phyloP scores from a whole-genome alignment of 371 early-diverging fungal genomes.

The Capniomyces stellatus region DNA sequence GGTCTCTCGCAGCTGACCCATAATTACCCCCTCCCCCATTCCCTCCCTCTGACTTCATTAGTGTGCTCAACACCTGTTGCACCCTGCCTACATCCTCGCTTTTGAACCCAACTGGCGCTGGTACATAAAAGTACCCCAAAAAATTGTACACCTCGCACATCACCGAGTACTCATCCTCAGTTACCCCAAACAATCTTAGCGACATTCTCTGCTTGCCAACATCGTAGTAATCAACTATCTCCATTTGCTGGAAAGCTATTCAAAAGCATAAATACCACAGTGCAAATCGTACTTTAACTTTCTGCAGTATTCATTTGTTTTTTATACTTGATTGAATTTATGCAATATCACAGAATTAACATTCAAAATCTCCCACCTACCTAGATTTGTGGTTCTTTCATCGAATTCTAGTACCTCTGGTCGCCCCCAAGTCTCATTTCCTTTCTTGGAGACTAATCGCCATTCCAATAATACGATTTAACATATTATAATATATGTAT shows the following conservation, averaged over 20 bases:
- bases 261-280: too few species aligned
- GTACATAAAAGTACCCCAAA: conserved; percentile 89
- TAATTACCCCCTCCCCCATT: neutral
- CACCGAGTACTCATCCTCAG: conserved; percentile 67
- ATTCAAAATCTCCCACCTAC: too few species aligned
- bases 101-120: conserved; percentile 62
- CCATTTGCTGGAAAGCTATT: conserved; percentile 75
- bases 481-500: too few species aligned
- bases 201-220: conserved; percentile 29
- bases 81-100: conserved; percentile 37
- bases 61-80: conserved; percentile 27
- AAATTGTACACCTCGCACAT: conserved; percentile 86
- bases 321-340: too few species aligned
- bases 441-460: too few species aligned
- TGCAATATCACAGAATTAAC: too few species aligned
- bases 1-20: neutral
- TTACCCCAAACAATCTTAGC: conserved; percentile 75
- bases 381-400: neutral
- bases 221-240: conserved; percentile 63
- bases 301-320: too few species aligned
- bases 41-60: conserved; percentile 4
- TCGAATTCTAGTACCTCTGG: neutral
- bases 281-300: too few species aligned
- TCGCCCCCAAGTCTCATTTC: neutral
- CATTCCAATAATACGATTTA: too few species aligned